Evolutionary conservation across 1,139 yeast species (phyloP), one percentile per base, ranked within the genome.

Genomic region (Hyphopichia khmerensis): DNA sequence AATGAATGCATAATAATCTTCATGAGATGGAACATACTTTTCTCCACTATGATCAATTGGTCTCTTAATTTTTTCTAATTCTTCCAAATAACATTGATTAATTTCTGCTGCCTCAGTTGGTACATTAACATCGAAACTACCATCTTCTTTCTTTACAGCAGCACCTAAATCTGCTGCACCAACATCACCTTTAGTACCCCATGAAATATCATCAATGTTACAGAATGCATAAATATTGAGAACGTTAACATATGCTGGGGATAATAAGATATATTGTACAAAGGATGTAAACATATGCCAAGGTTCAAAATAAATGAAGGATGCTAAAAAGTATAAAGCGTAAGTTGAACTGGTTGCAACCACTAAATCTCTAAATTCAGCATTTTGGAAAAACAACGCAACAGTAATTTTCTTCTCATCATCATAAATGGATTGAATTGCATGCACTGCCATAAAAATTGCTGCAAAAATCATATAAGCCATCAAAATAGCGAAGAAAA

Each of bases 181-280:
- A 51, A 85, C 87, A 48, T 91, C 96, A 51, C 97, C 97, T 60
- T 90, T 90, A 0, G 97, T 91, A 65, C 97, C 97, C 97, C 97
- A 91, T 0, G 96, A 86, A 41, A 90, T 96, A 72, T 90, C 97
- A 66, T 90, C 96, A 4, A 96, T 89, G 60, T 90, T 90, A 67
- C 98, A 90, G 63, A 89, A 88, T 1, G 98, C 96, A 67, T 88
- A 90, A 44, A 90, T 88, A 64, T 90, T 97, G 47, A 90, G 70
- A 1, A 96, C 85, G 65, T 96, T 87, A 3, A 95, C 84, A 61
- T 88, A 90, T 1, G 93, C 84, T n/a, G 98, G 97, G 42, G 90
- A 74, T 75, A 91, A 78, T 57, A 89, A 62, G 66, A 90, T 87
- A 69, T 90, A 90, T 64, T 90, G 97, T 11, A 83, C 48, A 0